Evolutionary conservation across 495 filamentous ascomycete species (phyloP).

Genomic region (Neurospora pannonica): DNA sequence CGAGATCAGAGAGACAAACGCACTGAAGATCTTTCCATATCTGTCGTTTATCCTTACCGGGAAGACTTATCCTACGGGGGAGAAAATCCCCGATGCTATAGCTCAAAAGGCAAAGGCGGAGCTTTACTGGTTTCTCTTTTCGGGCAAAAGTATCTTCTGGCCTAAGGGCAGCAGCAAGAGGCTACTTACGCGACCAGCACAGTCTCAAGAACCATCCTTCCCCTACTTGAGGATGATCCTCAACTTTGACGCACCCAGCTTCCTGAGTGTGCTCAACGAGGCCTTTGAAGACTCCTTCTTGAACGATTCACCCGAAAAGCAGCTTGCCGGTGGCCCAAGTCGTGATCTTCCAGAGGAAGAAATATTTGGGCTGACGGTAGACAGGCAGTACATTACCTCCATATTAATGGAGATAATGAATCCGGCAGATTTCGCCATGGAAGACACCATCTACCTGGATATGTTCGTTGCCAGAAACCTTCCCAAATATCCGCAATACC

Average conservation of each 20-base stretch:
- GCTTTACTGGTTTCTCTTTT: constrained; percentile 87
- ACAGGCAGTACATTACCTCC: constrained; percentile 81
- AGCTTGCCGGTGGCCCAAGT: constrained; percentile 39
- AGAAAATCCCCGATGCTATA: constrained; percentile 55
- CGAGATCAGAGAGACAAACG: constrained; percentile 50
- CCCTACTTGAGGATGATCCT: constrained; percentile 77
- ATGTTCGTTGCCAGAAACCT: constrained; percentile 97
- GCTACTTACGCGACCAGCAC: constrained; percentile 42
- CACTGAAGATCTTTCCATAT: constrained; percentile 89
- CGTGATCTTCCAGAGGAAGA: constrained; percentile 50
- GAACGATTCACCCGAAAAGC: constrained; percentile 59
- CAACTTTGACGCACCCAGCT: constrained; percentile 80
- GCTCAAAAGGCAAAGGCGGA: constrained; percentile 71
- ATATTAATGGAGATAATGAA: constrained; percentile 87
- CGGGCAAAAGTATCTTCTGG: constrained; percentile 62
- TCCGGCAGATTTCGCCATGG: constrained; percentile 54
- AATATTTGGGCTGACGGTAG: constrained; percentile 62
- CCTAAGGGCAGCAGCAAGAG: constrained; percentile 45
- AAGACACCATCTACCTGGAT: constrained; percentile 86
- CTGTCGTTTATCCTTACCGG: constrained; percentile 88
- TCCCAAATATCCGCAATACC: constrained; percentile 92
- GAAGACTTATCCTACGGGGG: constrained; percentile 80
- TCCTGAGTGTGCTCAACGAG: constrained; percentile 92
- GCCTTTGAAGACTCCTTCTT: constrained; percentile 93
- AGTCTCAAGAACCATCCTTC: constrained; percentile 55